These are phyloP conservation scores for Ophiostoma tasmaniense DNA, from an alignment of 2,329 filamentous ascomycete species.

Conservation along the genomic window DNA sequence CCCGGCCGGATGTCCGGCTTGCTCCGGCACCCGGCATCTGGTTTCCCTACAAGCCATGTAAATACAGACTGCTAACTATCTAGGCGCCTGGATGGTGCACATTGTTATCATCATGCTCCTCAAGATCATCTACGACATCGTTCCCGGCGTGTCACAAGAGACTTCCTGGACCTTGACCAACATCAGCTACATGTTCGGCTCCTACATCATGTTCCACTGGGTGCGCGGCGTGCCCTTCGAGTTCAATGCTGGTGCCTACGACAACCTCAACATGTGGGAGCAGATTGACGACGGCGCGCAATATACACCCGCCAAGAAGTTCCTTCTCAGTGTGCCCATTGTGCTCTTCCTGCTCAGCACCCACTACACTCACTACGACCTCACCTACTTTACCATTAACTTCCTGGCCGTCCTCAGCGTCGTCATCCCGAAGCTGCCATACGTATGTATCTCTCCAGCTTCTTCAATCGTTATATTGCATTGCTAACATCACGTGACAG, in stretches of 20 bases:
- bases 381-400: slow-evolving; percentile 96
- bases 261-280: slow-evolving; percentile 99
- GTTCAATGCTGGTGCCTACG: slow-evolving; percentile 96
- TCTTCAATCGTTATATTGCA: no score
- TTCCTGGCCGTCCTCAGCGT: slow-evolving; percentile 86
- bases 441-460: slow-evolving; percentile 50
- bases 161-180: slow-evolving; percentile 98
- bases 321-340: slow-evolving; percentile 88
- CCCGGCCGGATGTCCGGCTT: neutral
- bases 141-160: slow-evolving; percentile 93
- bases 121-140: slow-evolving; percentile 95
- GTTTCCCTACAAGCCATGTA: neutral
- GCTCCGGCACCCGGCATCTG: neutral
- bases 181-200: slow-evolving; percentile 97
- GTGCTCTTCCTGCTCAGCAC: slow-evolving; percentile 92
- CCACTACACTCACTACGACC: slow-evolving; percentile 96
- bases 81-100: slow-evolving; percentile 97
- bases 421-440: slow-evolving; percentile 92
- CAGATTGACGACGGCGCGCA: slow-evolving; percentile 99
- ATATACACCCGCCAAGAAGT: slow-evolving; percentile 98
- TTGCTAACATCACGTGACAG: slow-evolving; percentile 35
- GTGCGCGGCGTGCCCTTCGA: slow-evolving; percentile 97
- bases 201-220: slow-evolving; percentile 99
- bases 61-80: slow-evolving; percentile 12
- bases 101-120: slow-evolving; percentile 82